Conservation (phyloP, 2,329 filamentous ascomycete species). For the Colletotrichum tabaci region DNA sequence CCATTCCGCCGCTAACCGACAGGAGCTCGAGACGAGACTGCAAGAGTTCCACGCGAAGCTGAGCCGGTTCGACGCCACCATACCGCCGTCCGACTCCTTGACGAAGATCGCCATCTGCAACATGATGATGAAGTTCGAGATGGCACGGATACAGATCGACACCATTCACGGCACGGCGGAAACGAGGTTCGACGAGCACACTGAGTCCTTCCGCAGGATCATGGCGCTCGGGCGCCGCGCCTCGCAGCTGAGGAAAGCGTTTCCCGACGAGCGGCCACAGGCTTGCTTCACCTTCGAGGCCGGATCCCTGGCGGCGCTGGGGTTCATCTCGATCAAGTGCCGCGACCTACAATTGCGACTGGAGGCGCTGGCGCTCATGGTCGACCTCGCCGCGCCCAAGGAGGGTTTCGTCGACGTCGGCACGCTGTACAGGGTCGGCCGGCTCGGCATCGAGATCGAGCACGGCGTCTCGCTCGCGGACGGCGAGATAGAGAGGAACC, state of each 20-base stretch:
- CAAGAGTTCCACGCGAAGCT: slow-evolving; percentile 51
- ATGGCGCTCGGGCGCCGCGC: slow-evolving; percentile 49
- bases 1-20: slow-evolving; percentile 45
- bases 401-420: slow-evolving; percentile 21
- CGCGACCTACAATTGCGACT: slow-evolving; percentile 53
- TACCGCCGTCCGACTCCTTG: slow-evolving; percentile 10
- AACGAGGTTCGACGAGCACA: slow-evolving; percentile 53
- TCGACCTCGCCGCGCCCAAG: slow-evolving; percentile 44
- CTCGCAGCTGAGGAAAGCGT: slow-evolving; percentile 15
- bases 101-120: slow-evolving; percentile 26
- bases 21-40: slow-evolving; percentile 50
- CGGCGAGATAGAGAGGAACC: slow-evolving; percentile 27
- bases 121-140: slow-evolving; percentile 44
- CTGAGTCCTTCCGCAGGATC: slow-evolving; percentile 54
- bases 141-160: slow-evolving; percentile 56
- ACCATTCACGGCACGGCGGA: slow-evolving; percentile 49
- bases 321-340: slow-evolving; percentile 25
- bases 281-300: slow-evolving; percentile 34
- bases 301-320: slow-evolving; percentile 25
- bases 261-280: slow-evolving; percentile 44
- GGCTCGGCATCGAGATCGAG: slow-evolving; percentile 33
- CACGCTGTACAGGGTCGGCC: slow-evolving; percentile 29
- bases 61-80: slow-evolving; percentile 49
- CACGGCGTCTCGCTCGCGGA: slow-evolving; percentile 34
- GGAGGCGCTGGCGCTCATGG: slow-evolving; percentile 53